Base-by-base conservation (phyloP, 345 rosid genomes). In the Noccaea caerulescens region DNA sequence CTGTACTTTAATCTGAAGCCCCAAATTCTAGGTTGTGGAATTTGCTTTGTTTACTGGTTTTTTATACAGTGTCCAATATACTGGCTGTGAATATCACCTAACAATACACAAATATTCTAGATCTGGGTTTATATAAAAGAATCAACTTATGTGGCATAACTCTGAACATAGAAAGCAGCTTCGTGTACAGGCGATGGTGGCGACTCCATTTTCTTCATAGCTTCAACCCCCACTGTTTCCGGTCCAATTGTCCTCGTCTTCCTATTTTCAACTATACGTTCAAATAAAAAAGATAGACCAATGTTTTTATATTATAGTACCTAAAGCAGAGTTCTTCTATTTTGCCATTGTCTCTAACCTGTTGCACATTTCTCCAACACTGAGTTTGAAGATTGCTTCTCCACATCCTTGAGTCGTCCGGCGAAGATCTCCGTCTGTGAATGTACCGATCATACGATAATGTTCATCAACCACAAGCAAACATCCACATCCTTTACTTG, bases 211-310 rank as follows among this genome's bases (percentile, higher is more conserved):
- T 86, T 89, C 84, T 84, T 80, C 99, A 91, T 91, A 32, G 97
- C 99, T 75, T 89, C 98, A 80, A 88, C 97, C 5, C 97, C 99
- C 99, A 89, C 91, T n/a, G 97, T 85, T 41, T 94, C 95, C 10
- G 93, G 85, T 65, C 80, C 79, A 4, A 90, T 88, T 16, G 88
- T 85, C 79, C 99, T 91, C 11, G 99, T 92, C 62, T 83, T 83
- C n/a, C n/a, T n/a, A n/a, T n/a, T n/a, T n/a, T n/a, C n/a, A n/a
- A n/a, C n/a, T n/a, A n/a, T n/a, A n/a, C n/a, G n/a, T n/a, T n/a
- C n/a, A n/a, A n/a, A n/a, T n/a, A n/a, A n/a, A n/a, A n/a, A n/a
- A n/a, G n/a, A n/a, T n/a, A n/a, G n/a, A n/a, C n/a, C n/a, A n/a
- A n/a, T n/a, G n/a, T n/a, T n/a, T n/a, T n/a, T n/a, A n/a, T n/a